Percentiles rank a stretch among this genome's conserved stretches.
phyloP scores from a whole-genome alignment of 73 alveolate genomes.

The Paramecium biaurelia region DNA sequence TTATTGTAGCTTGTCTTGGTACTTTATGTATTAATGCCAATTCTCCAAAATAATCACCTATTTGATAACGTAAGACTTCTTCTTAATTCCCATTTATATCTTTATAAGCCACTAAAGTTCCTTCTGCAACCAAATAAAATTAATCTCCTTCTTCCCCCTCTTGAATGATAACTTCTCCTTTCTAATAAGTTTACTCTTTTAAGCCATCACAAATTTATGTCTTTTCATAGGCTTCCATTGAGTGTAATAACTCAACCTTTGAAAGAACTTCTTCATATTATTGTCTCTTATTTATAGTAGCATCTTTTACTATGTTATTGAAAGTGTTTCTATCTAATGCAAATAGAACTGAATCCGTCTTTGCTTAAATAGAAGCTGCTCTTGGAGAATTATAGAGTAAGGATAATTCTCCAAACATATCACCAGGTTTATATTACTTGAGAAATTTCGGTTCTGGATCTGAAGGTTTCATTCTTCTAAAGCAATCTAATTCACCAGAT shows the following conservation, averaged over 20 bases:
- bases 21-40: slow-evolving; percentile 89
- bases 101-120: slow-evolving; percentile 80
- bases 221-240: slow-evolving; percentile 89
- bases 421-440: slow-evolving; percentile 73
- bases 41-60: slow-evolving; percentile 96
- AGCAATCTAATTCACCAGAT: slow-evolving; percentile 83
- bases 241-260: slow-evolving; percentile 73
- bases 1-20: slow-evolving; percentile 93
- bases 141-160: slow-evolving; percentile 77
- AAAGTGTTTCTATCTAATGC: slow-evolving; percentile 77
- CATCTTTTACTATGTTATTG: slow-evolving; percentile 81
- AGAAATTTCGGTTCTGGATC: slow-evolving; percentile 60
- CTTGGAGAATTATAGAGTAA: slow-evolving; percentile 79
- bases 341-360: slow-evolving; percentile 73
- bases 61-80: slow-evolving; percentile 74
- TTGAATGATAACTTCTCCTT: slow-evolving; percentile 74
- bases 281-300: slow-evolving; percentile 83
- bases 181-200: slow-evolving; percentile 66
- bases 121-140: slow-evolving; percentile 82
- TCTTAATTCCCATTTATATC: slow-evolving; percentile 75
- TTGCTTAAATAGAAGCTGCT: slow-evolving; percentile 81
- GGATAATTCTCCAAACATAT: slow-evolving; percentile 84
- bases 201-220: slow-evolving; percentile 89
- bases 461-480: slow-evolving; percentile 59
- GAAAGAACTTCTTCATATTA: slow-evolving; percentile 82